phyloP scores from a whole-genome alignment of 768 basidiomycete genomes.

The Phanerochaete sordida region DNA sequence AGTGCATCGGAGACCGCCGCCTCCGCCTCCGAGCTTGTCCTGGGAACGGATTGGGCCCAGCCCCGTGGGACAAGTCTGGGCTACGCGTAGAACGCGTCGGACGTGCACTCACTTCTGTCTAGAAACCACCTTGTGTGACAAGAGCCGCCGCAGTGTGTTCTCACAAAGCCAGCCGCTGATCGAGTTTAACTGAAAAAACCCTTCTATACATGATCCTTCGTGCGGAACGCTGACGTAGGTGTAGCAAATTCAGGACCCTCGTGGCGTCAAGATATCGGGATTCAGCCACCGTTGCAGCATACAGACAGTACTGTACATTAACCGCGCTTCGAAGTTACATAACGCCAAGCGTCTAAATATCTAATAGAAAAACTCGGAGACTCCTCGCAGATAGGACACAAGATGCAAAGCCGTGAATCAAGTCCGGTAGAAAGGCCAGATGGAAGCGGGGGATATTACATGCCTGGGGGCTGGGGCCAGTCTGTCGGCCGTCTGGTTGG shows the following conservation, averaged over 20 bases:
- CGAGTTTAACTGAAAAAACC: no score
- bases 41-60: background rate
- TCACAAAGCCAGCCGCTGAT: no score
- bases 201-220: no score
- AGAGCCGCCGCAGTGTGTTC: no score
- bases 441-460: background rate
- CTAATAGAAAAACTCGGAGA: conserved; percentile 2
- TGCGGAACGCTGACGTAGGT: conserved; percentile 4
- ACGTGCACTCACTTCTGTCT: no score
- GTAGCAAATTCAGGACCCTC: background rate
- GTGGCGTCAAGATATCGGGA: conserved; percentile 4
- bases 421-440: background rate
- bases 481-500: conserved; percentile 34
- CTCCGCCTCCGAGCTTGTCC: no score
- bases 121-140: no score
- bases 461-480: background rate
- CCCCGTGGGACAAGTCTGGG: background rate
- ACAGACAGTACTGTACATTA: background rate
- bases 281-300: background rate
- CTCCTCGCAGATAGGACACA: conserved; percentile 1
- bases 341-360: background rate
- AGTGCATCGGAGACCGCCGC: no score
- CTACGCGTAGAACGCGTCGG: background rate
- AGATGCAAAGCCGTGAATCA: background rate
- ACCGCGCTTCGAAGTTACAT: background rate